phyloP scores from a whole-genome alignment of 306 rosid genomes.

The Sesbania bispinosa region DNA sequence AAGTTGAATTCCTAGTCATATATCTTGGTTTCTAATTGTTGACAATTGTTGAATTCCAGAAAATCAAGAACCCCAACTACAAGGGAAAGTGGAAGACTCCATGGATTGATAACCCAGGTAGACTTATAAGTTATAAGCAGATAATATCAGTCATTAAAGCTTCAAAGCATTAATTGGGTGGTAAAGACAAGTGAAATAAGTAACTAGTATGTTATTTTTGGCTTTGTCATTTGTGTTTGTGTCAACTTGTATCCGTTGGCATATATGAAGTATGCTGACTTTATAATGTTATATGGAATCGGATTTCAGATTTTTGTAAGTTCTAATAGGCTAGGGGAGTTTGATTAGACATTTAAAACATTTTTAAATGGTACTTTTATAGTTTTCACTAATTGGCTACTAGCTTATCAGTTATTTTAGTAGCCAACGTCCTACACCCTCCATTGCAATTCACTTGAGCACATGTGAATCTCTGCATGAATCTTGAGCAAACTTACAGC shows the following conservation, averaged over 20 bases:
- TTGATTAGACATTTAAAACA: background rate
- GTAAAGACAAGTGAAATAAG: constrained; percentile 1
- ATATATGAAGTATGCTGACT: background rate
- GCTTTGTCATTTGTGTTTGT: background rate
- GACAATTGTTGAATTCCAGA: constrained; percentile 46
- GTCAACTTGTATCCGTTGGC: background rate
- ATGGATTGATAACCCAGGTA: constrained; percentile 97
- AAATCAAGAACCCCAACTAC: constrained; percentile 93
- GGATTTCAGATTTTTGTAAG: background rate
- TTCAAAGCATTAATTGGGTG: constrained; percentile 6
- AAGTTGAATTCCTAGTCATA: constrained; percentile 17
- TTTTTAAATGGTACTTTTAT: background rate
- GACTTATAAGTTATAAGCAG: constrained; percentile 6
- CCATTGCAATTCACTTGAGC: constrained; percentile 20
- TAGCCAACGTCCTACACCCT: background rate
- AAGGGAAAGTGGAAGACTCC: constrained; percentile 95
- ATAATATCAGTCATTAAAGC: background rate
- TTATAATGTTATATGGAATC: background rate
- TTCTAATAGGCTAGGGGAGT: background rate
- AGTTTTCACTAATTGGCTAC: background rate
- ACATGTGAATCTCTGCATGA: background rate
- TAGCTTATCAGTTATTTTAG: background rate
- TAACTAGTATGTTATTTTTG: background rate
- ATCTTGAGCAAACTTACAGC: background rate
- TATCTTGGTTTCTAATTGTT: constrained; percentile 19